Conservation (phyloP, 2,329 filamentous ascomycete species). For the Colletotrichum ledebouriae region DNA sequence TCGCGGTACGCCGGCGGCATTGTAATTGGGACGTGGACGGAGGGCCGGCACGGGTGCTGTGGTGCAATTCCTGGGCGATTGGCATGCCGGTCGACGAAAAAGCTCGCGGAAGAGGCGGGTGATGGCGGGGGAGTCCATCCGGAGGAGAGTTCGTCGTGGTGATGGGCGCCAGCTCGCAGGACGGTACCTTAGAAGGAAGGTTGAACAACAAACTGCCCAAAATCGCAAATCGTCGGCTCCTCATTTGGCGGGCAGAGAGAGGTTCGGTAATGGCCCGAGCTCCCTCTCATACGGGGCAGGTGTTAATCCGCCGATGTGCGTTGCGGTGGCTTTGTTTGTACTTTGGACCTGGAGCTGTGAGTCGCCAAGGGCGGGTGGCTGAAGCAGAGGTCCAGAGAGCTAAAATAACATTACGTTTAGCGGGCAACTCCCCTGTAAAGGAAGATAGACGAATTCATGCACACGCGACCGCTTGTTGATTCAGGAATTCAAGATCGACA, state of each 20-base stretch:
- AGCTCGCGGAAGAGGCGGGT: slow-evolving; percentile 87
- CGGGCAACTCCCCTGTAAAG: slow-evolving; percentile 34
- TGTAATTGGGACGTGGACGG: slow-evolving; percentile 17
- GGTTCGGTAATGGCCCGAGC: slow-evolving; percentile 45
- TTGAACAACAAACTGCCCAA: slow-evolving; percentile 28
- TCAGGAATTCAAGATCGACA: slow-evolving; percentile 18
- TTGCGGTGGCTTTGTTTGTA: neutral
- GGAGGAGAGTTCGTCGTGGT: slow-evolving; percentile 7
- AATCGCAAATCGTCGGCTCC: slow-evolving; percentile 37
- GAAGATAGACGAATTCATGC: slow-evolving; percentile 30
- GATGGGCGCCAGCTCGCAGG: slow-evolving; percentile 30
- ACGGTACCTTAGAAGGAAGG: slow-evolving; percentile 18
- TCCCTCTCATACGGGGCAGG: slow-evolving; percentile 41
- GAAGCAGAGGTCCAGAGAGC: slow-evolving; percentile 25
- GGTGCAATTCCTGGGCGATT: slow-evolving; percentile 59
- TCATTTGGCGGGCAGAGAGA: slow-evolving; percentile 23
- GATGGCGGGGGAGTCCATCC: slow-evolving; percentile 86
- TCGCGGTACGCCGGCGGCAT: slow-evolving; percentile 25
- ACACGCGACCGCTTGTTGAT: neutral
- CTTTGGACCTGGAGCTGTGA: neutral
- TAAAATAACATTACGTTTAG: slow-evolving; percentile 40
- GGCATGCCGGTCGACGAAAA: slow-evolving; percentile 80
- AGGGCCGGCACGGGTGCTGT: slow-evolving; percentile 44
- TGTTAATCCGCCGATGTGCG: slow-evolving; percentile 38
- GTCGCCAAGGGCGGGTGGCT: slow-evolving; percentile 17